These are phyloP conservation scores for Aspergillus nidulans DNA, from an alignment of 495 filamentous ascomycete species.

Conservation along the genomic window DNA sequence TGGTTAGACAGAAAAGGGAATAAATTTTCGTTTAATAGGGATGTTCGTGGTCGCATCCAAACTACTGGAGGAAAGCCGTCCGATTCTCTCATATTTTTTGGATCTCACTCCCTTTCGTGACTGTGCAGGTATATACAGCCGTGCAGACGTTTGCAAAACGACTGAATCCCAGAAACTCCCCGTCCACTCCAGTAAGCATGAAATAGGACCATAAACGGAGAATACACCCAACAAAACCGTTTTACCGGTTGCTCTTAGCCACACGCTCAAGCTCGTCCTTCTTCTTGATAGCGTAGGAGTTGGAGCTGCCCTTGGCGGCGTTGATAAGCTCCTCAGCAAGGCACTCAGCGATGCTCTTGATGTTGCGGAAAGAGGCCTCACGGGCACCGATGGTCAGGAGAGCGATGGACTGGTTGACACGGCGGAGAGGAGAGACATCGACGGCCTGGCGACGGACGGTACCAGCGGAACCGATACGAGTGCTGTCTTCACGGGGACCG, in stretches of 20 bases:
- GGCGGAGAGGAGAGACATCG: constrained; percentile 98
- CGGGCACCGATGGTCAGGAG: constrained; percentile 96
- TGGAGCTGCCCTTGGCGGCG: constrained; percentile 98
- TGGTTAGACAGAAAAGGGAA: constrained; percentile 8
- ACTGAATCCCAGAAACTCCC: constrained; percentile 45
- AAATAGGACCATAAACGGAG: constrained; percentile 44
- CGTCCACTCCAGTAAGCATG: constrained; percentile 47
- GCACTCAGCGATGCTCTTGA: constrained; percentile 98
- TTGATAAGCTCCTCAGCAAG: constrained; percentile 99
- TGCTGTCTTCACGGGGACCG: constrained; percentile 98
- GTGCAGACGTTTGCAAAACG: constrained; percentile 44
- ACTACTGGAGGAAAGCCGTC: constrained; percentile 44
- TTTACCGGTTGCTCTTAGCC: constrained; percentile 99
- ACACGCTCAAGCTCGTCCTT: constrained; percentile 99
- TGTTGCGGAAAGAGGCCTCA: constrained; percentile 96
- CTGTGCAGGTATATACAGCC: constrained; percentile 46
- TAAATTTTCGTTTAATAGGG: constrained; percentile 28
- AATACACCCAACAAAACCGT: constrained; percentile 39
- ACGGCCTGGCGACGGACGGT: constrained; percentile 99
- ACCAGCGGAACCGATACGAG: constrained; percentile 98
- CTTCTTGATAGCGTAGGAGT: constrained; percentile 99
- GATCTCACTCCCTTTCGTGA: constrained; percentile 37
- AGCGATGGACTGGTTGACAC: constrained; percentile 98
- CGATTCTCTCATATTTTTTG: constrained; percentile 37
- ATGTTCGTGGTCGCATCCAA: constrained; percentile 46